A percentile compares a stretch with the other conserved stretches of the same genome.
Conservation (phyloP, 2,329 filamentous ascomycete species). For the Pyrenophora graminea region DNA sequence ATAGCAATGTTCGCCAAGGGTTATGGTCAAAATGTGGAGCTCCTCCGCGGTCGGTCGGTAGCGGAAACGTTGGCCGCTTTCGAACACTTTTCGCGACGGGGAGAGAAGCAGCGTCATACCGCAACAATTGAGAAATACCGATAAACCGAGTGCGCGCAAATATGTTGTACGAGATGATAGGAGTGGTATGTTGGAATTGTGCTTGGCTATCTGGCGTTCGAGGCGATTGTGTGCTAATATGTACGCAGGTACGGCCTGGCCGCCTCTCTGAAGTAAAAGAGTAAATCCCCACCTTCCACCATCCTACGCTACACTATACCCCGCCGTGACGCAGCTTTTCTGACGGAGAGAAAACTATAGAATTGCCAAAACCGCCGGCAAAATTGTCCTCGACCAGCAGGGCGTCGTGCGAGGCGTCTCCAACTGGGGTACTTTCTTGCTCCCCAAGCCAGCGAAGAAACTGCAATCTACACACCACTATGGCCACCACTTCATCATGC, state of each 20-base stretch:
- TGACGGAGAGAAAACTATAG: conserved; percentile 52
- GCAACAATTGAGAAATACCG: neutral
- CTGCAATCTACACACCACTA: conserved; percentile 82
- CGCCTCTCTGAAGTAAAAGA: conserved; percentile 92
- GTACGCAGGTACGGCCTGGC: conserved; percentile 81
- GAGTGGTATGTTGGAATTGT: conserved; percentile 68
- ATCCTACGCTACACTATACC: neutral
- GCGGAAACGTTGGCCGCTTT: conserved; percentile 27
- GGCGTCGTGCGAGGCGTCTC: conserved; percentile 90
- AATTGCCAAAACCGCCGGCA: conserved; percentile 84
- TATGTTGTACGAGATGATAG: conserved; percentile 98
- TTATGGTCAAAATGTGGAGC: conserved; percentile 8
- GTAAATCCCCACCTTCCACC: conserved; percentile 55
- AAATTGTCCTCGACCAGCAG: conserved; percentile 77
- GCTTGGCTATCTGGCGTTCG: neutral
- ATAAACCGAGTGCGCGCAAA: conserved; percentile 13
- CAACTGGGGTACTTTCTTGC: conserved; percentile 93
- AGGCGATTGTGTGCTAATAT: neutral
- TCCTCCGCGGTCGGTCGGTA: conserved; percentile 6
- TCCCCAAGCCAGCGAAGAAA: conserved; percentile 77
- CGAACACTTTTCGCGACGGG: conserved; percentile 30
- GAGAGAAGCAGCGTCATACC: neutral
- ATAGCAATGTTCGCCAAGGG: conserved; percentile 10
- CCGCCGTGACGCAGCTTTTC: neutral
- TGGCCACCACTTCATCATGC: conserved; percentile 97